phyloP scores from a whole-genome alignment of 129 eudicot genomes.

The Ambrosia artemisiifolia region DNA sequence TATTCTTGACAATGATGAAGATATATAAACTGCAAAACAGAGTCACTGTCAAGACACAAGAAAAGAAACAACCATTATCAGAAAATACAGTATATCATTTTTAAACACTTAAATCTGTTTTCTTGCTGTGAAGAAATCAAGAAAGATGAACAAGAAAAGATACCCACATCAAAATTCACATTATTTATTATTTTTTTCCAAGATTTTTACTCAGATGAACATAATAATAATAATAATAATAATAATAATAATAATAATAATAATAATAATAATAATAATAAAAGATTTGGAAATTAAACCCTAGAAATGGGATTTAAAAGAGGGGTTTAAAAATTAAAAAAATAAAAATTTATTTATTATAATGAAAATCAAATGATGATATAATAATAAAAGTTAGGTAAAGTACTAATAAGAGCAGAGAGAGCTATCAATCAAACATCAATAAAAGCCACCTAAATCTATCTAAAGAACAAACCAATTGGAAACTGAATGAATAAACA shows the following conservation, averaged over 20 bases:
- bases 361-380: slow-evolving; percentile 28
- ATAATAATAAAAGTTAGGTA: slow-evolving; percentile 37
- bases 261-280: no score
- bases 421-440: slow-evolving; percentile 51
- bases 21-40: slow-evolving; percentile 24
- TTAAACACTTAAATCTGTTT: slow-evolving; percentile 6
- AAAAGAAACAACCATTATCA: slow-evolving; percentile 16
- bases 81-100: background rate
- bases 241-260: no score
- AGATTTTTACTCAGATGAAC: slow-evolving; percentile 17
- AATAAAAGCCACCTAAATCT: slow-evolving; percentile 35
- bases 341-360: background rate
- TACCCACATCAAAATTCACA: slow-evolving; percentile 15
- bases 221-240: background rate
- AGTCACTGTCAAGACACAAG: slow-evolving; percentile 33
- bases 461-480: slow-evolving; percentile 25
- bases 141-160: slow-evolving; percentile 37
- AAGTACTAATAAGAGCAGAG: slow-evolving; percentile 29
- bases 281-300: slow-evolving; percentile 29
- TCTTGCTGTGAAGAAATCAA: slow-evolving; percentile 35
- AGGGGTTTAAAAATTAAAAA: slow-evolving; percentile 15
- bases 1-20: slow-evolving; percentile 34
- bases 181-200: background rate
- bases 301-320: slow-evolving; percentile 25
- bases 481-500: slow-evolving; percentile 15